Evolutionary conservation across 202 grass and related monocot genomes (phyloP).

Genomic region (Tripidium arundinaceum): DNA sequence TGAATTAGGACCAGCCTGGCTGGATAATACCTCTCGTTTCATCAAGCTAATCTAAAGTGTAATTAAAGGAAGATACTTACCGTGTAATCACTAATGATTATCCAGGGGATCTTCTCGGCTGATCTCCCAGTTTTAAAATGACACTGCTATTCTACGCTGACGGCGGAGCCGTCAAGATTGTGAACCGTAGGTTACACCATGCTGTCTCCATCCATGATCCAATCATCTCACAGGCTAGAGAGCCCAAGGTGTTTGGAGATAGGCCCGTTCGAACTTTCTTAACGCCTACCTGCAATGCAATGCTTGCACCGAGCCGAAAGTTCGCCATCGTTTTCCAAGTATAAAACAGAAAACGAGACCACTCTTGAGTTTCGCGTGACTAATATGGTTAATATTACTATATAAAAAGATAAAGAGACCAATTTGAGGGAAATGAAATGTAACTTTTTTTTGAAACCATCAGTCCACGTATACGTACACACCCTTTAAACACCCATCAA

Average conservation of each 20-base stretch:
- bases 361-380: neutral
- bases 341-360: neutral
- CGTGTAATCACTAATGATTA: neutral
- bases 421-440: neutral
- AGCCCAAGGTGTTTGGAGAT: neutral
- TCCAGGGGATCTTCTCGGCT: neutral
- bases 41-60: neutral
- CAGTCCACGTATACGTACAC: too few relatives aligned
- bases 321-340: slow-evolving; percentile 16
- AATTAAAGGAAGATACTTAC: neutral
- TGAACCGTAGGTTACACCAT: neutral
- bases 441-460: too few relatives aligned
- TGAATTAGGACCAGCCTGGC: neutral
- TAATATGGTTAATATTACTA: neutral
- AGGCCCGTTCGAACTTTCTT: neutral
- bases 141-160: neutral
- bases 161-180: slow-evolving; percentile 13
- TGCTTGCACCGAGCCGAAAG: neutral
- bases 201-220: neutral
- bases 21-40: neutral
- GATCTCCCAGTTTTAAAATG: neutral
- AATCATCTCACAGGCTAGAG: neutral
- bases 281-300: neutral
- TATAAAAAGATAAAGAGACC: neutral
- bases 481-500: too few relatives aligned